A percentile compares a stretch with the other conserved stretches of the same genome.
phyloP scores from a whole-genome alignment of 768 basidiomycete genomes.

The Cystofilobasidium macerans region DNA sequence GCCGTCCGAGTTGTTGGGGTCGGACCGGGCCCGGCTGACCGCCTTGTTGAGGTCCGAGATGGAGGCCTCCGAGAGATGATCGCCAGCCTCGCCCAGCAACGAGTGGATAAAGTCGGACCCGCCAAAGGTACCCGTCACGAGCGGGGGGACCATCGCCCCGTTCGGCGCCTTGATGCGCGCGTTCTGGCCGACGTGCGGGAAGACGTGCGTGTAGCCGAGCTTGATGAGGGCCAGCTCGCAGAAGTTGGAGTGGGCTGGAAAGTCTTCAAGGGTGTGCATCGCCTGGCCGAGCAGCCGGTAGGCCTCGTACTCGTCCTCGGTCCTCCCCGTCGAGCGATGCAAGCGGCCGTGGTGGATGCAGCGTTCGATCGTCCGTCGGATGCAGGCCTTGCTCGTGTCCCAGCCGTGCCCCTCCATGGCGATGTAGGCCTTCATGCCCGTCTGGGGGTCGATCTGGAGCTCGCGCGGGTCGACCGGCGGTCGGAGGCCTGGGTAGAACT shows the following conservation, averaged over 20 bases:
- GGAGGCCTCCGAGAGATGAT: constrained; percentile 56
- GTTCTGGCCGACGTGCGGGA: constrained; percentile 73
- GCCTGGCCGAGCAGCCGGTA: constrained; percentile 63
- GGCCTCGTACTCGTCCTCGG: constrained; percentile 42
- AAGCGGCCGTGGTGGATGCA: constrained; percentile 68
- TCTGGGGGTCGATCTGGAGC: constrained; percentile 67
- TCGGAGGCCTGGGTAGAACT: constrained; percentile 63
- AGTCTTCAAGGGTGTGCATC: constrained; percentile 52
- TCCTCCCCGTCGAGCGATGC: constrained; percentile 38
- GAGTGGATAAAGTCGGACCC: constrained; percentile 62
- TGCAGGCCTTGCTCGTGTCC: constrained; percentile 43
- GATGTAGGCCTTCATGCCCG: constrained; percentile 63
- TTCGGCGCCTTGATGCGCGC: constrained; percentile 63
- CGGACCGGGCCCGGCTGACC: constrained; percentile 57
- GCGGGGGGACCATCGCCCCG: constrained; percentile 63
- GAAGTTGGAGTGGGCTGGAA: constrained; percentile 68
- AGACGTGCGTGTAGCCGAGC: constrained; percentile 65
- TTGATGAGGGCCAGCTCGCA: constrained; percentile 59
- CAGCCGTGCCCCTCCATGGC: constrained; percentile 62
- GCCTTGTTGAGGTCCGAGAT: constrained; percentile 76
- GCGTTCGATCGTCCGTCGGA: constrained; percentile 54
- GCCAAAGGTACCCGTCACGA: constrained; percentile 54
- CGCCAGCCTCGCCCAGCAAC: constrained; percentile 43
- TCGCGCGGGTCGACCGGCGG: constrained; percentile 75
- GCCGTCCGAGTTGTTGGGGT: constrained; percentile 41